phyloP scores from a whole-genome alignment of 2,329 filamentous ascomycete genomes.

The Lachnellula cervina region DNA sequence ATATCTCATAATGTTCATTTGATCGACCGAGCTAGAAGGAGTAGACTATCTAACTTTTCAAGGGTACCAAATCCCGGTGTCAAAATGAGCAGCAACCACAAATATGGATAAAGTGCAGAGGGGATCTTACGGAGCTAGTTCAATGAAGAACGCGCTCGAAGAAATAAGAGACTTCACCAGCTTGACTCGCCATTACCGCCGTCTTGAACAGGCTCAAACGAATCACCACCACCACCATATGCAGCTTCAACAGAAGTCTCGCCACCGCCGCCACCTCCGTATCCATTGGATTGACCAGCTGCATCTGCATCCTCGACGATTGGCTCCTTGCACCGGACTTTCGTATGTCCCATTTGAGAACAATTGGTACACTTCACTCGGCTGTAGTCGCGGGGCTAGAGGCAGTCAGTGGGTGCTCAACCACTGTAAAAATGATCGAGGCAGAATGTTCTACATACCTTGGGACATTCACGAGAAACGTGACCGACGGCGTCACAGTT shows the following conservation, averaged over 20 bases:
- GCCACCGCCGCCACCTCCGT: slow-evolving; percentile 10
- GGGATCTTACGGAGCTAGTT: no score
- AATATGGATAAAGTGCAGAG: no score
- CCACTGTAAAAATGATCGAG: background rate
- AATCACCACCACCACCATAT: background rate
- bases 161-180: background rate
- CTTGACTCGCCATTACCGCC: background rate
- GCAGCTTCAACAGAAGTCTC: slow-evolving; percentile 1
- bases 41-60: no score
- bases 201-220: background rate
- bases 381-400: slow-evolving; percentile 35
- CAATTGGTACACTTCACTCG: slow-evolving; percentile 57
- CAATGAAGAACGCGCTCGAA: background rate
- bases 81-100: no score
- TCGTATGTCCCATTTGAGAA: slow-evolving; percentile 38
- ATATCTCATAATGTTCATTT: no score
- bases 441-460: background rate
- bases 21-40: no score
- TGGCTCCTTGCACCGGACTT: slow-evolving; percentile 37
- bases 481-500: slow-evolving; percentile 54
- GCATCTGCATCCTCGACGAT: slow-evolving; percentile 17
- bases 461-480: background rate
- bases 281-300: slow-evolving; percentile 17
- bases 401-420: slow-evolving; percentile 1
- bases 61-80: no score